Base-by-base conservation (phyloP, 108 stramenopile species). In the Fragilaria crotonensis region DNA sequence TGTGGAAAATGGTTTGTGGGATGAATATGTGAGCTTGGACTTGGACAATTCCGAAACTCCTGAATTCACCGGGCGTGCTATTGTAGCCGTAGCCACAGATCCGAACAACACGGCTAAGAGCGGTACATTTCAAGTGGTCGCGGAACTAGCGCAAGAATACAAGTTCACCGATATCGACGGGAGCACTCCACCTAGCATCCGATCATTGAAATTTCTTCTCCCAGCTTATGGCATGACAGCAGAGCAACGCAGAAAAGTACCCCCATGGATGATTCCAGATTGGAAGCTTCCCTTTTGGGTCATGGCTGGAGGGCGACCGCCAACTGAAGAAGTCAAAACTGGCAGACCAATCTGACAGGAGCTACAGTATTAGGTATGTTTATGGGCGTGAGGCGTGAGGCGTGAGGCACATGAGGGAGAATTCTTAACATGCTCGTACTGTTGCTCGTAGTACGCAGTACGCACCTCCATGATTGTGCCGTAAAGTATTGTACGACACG, bases 141-240 rank as follows among this genome's bases (percentile, higher is more conserved):
- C 95, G 0, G 95, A 96, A 61, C 51, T 96, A 17, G 93, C 95
- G 20, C 72, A 80, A 51, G 88, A 93, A 55, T 80, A 78, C 44
- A 86, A 72, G 0, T 94, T 96, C 57, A 71, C 62, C 1, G 95
- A 96, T 56, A 57, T 73, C 17, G 83, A 84, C 47, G 88, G 92
- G 14, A 60, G 41, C 26, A 5, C 4, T 0, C 89, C 85, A 30
- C 72, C 77, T 0, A 78, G 76, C 44, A 90, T 90, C 59, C 76
- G 89, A 33, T 80, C 63, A 30, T 59, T 90, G 63, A 44, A 51
- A 48, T 90, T 73, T 36, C 33, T 90, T 4, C 25, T 87, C 20
- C 85, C 89, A 2, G 71, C 53, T 52, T 82, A 81, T 70, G 84
- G 11, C 7, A 11, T 41, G 36, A 41, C 36, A 41, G 11, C 36